Conservation (phyloP, 2,329 filamentous ascomycete genomes). For the Sporothrix phasma region DNA sequence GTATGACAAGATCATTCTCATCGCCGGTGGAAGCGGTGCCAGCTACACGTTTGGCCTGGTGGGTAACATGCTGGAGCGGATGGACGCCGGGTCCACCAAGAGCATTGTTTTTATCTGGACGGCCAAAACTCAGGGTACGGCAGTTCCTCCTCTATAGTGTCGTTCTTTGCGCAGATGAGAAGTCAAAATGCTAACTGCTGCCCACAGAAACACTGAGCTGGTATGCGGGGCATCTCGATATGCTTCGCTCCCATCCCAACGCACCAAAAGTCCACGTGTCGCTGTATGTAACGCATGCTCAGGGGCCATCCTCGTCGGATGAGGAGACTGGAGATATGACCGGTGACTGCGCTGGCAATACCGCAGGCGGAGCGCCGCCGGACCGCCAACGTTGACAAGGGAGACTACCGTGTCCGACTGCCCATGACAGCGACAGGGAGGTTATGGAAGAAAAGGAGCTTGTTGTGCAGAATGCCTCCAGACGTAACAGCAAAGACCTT, state of each 20-base stretch:
- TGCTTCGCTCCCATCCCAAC: conserved; percentile 30
- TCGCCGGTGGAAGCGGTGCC: conserved; percentile 52
- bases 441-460: conserved; percentile 4
- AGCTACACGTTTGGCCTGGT: conserved; percentile 46
- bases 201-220: conserved; percentile 26
- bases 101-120: conserved; percentile 41
- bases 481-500: not conserved
- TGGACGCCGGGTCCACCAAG: conserved; percentile 29
- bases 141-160: not conserved
- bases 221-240: conserved; percentile 32
- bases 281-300: conserved; percentile 29
- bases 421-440: conserved; percentile 6
- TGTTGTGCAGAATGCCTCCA: not conserved
- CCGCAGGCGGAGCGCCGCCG: not conserved
- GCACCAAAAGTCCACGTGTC: conserved; percentile 30
- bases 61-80: conserved; percentile 35
- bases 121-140: conserved; percentile 35
- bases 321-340: conserved; percentile 6
- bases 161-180: no score
- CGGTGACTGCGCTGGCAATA: conserved; percentile 1
- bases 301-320: conserved; percentile 12
- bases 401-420: not conserved
- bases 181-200: not conserved
- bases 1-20: conserved; percentile 47
- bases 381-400: not conserved